Evolutionary conservation across 2,329 filamentous ascomycete species (phyloP).

Genomic region (Macrophomina pseudophaseolina): DNA sequence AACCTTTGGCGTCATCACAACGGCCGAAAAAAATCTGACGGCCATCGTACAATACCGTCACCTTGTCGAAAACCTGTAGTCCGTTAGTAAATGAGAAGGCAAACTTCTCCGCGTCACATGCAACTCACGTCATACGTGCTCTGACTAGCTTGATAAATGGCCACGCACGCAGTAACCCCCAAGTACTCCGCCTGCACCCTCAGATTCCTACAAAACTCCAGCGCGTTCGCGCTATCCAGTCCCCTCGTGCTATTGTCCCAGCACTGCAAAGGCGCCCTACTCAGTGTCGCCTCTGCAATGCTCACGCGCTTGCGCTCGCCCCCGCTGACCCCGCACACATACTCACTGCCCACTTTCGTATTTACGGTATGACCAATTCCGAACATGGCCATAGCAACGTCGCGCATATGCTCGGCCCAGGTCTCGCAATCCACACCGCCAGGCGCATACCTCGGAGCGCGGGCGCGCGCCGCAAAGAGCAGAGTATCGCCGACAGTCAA

Average conservation of each 20-base stretch:
- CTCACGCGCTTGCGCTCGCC: conserved; percentile 82
- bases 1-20: conserved; percentile 66
- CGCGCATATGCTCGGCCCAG: conserved; percentile 68
- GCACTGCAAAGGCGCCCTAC: conserved; percentile 66
- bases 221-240: conserved; percentile 75
- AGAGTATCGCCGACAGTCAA: conserved; percentile 79
- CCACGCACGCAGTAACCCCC: conserved; percentile 68
- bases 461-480: conserved; percentile 74
- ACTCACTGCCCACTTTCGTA: conserved; percentile 76
- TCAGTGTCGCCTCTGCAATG: conserved; percentile 77
- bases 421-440: conserved; percentile 59
- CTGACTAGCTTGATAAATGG: conserved; percentile 76
- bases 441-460: conserved; percentile 67
- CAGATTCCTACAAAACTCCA: conserved; percentile 75
- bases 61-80: conserved; percentile 65
- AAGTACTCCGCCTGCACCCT: conserved; percentile 71
- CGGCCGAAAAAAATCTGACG: conserved; percentile 75
- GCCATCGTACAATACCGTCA: conserved; percentile 69
- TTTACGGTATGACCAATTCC: conserved; percentile 75
- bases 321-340: conserved; percentile 74
- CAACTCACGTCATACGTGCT: conserved; percentile 63
- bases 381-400: conserved; percentile 77
- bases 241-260: conserved; percentile 83
- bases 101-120: too few relatives aligned
- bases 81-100: neutral